These are phyloP conservation scores for Trichoderma sp. DNA, from an alignment of 2,329 filamentous ascomycete genomes.

Conservation along the genomic window DNA sequence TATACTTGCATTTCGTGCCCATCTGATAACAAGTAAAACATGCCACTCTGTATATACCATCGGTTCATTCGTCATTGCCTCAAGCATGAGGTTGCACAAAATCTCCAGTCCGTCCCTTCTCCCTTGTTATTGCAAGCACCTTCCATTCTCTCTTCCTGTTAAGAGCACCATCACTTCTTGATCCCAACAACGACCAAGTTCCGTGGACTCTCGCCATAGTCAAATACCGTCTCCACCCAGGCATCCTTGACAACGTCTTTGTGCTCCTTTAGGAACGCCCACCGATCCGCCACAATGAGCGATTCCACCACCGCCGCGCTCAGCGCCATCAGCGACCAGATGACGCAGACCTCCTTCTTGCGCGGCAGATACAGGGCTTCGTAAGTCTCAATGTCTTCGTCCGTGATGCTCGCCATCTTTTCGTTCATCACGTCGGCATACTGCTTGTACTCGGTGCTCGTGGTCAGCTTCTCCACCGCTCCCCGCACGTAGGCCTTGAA, in stretches of 20 bases:
- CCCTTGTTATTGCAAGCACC: neutral
- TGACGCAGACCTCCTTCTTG: constrained; percentile 80
- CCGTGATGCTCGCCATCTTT: constrained; percentile 70
- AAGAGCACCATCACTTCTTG: constrained; percentile 59
- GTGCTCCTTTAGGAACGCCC: constrained; percentile 84
- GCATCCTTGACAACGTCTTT: constrained; percentile 67
- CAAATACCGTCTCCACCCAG: constrained; percentile 95
- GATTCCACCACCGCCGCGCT: constrained; percentile 88
- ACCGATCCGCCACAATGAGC: constrained; percentile 86
- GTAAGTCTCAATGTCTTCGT: constrained; percentile 76
- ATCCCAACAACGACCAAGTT: constrained; percentile 94
- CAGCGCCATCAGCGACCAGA: constrained; percentile 97
- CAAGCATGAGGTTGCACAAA: neutral
- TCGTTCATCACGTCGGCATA: constrained; percentile 64
- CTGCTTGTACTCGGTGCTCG: constrained; percentile 59
- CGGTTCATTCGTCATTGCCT: neutral
- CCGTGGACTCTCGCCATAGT: constrained; percentile 81
- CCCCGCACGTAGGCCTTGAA: constrained; percentile 80
- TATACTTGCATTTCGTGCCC: neutral
- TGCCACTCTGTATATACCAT: neutral
- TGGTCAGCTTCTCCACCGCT: constrained; percentile 74
- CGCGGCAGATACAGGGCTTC: constrained; percentile 64
- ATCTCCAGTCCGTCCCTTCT: neutral
- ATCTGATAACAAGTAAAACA: constrained; percentile 1
- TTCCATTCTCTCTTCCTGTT: neutral